Evolutionary conservation across 805 yeast genomes (phyloP), one percentile per base, ranked within the genome.

Genomic region (Blastobotrys robertii): DNA sequence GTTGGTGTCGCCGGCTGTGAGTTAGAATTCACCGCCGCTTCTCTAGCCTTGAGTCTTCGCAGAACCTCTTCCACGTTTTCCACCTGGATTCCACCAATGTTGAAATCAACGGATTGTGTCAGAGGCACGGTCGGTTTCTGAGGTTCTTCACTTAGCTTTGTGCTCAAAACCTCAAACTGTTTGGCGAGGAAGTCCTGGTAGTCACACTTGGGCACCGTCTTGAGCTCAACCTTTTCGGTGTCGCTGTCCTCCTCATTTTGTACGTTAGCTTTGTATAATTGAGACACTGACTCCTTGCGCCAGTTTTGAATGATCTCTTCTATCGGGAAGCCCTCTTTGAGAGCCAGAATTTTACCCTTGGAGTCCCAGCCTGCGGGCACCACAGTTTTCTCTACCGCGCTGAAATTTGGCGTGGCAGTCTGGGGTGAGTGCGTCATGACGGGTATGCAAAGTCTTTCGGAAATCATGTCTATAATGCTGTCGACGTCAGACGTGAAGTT

Each of bases 321-420:
- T 19, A 37, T 37, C 8, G 28, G 31, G 3, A 13, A 12, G 13
- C 13, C 34, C 4, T 30, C 29, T 25, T 29, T 28, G 34, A 59
- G 44, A 2, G 57, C 50, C 25, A 40, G 40, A 10, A 62, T 61
- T 37, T 59, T 60, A 13, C 54, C 50, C 45, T 49, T 41, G 9
- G 63, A 55, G 42, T 62, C 66, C 65, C 66, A 62, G 12, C 65
- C 66, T 4, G 60, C 44, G 8, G 66, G 66, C 8, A 60, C 48
- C 25, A 50, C 37, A 4, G 58, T 29, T 14, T 48, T 43, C 10
- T 51, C 52, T 4, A 46, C 44, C 15, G 53, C 55, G 7, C 57
- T 19, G 25, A 19, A 19, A 19, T 19, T 19, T 19, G 25, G 25
- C 25, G 25, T 19, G 25, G 25, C 25, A 4, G 25, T 19, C 6